phyloP scores from a whole-genome alignment of 768 basidiomycete species.

The Collybia sp. region DNA sequence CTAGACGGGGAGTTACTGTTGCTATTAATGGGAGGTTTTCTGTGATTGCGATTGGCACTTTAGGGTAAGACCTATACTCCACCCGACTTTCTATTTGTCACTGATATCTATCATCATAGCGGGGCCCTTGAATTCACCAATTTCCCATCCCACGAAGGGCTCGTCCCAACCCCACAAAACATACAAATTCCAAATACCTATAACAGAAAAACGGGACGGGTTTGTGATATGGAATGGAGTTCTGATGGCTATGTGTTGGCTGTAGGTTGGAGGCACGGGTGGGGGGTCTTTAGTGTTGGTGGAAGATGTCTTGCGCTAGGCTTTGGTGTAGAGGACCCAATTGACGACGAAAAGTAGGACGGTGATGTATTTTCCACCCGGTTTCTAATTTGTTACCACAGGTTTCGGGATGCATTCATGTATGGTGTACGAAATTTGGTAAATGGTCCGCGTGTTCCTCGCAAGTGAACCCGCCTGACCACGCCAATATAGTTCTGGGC shows the following conservation, averaged over 20 bases:
- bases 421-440: conserved; percentile 73
- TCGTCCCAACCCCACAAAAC: conserved; percentile 52
- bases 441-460: conserved; percentile 18
- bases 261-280: conserved; percentile 86
- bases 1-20: conserved; percentile 57
- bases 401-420: conserved; percentile 85
- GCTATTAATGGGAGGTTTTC: conserved; percentile 81
- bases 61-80: conserved; percentile 37
- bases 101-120: conserved; percentile 24
- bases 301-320: conserved; percentile 83
- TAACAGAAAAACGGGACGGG: conserved; percentile 52
- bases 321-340: conserved; percentile 60
- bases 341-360: conserved; percentile 50
- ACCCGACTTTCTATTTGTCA: neutral
- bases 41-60: conserved; percentile 74
- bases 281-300: conserved; percentile 88
- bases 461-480: conserved; percentile 1
- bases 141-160: conserved; percentile 62
- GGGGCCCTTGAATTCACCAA: conserved; percentile 64
- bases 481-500: conserved; percentile 73
- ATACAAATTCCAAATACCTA: conserved; percentile 62
- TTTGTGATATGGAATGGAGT: conserved; percentile 81
- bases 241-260: conserved; percentile 94
- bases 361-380: neutral
- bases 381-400: conserved; percentile 12